A percentile compares a stretch with the other conserved stretches of the same genome.
These are phyloP conservation scores for Curvularia verruculosa DNA, from an alignment of 2,329 filamentous ascomycete species.

Conservation along the genomic window DNA sequence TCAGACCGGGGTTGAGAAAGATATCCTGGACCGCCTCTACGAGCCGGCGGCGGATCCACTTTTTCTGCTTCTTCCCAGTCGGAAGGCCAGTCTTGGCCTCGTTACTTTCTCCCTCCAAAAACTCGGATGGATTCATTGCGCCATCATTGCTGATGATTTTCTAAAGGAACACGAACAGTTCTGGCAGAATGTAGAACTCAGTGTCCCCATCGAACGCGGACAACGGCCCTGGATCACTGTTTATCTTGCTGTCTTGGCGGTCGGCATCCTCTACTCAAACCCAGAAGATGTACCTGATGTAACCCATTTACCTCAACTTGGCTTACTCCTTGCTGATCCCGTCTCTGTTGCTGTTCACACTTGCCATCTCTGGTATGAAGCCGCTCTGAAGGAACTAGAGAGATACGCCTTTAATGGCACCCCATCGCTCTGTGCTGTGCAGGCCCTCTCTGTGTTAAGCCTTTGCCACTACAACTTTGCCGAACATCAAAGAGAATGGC, in stretches of 20 bases:
- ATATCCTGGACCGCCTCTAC: slow-evolving; percentile 14
- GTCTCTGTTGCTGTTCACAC: slow-evolving; percentile 12
- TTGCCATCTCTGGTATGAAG: slow-evolving; percentile 19
- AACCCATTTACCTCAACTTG: slow-evolving; percentile 13
- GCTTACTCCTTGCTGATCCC: slow-evolving; percentile 2
- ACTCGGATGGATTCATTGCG: slow-evolving; percentile 21
- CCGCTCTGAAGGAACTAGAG: slow-evolving; percentile 18
- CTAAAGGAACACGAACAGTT: slow-evolving; percentile 15
- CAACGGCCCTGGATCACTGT: slow-evolving; percentile 14
- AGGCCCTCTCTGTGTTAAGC: slow-evolving; percentile 14
- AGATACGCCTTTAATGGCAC: slow-evolving; percentile 7
- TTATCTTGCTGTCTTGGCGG: slow-evolving; percentile 18
- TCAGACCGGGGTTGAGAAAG: slow-evolving; percentile 7
- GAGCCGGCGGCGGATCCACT: slow-evolving; percentile 18
- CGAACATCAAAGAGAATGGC: slow-evolving; percentile 20
- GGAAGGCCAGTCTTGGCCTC: slow-evolving; percentile 10
- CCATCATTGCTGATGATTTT: slow-evolving; percentile 11
- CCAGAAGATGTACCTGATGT: slow-evolving; percentile 8
- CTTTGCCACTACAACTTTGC: slow-evolving; percentile 21
- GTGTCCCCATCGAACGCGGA: slow-evolving; percentile 8
- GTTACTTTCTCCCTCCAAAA: slow-evolving; percentile 16
- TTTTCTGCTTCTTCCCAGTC: slow-evolving; percentile 17
- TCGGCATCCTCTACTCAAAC: slow-evolving; percentile 16
- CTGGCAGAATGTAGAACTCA: slow-evolving; percentile 12
- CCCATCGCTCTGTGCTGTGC: slow-evolving; percentile 10